Conservation (phyloP, 2,329 filamentous ascomycete species). For the Aspergillus sp. region DNA sequence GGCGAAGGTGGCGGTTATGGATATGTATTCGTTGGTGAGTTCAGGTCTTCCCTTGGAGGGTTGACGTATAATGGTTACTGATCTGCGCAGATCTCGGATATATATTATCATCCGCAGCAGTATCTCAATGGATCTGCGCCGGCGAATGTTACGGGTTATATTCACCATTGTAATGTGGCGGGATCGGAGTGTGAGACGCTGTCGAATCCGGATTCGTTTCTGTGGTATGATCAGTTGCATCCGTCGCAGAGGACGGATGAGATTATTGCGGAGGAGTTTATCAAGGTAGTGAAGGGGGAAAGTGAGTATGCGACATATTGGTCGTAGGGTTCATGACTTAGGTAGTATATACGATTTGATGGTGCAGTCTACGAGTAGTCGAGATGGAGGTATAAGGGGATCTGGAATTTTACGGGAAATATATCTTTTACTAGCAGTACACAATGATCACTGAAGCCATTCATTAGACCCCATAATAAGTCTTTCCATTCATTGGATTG, state of each 20-base stretch:
- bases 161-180: conserved; percentile 55
- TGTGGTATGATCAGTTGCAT: conserved; percentile 77
- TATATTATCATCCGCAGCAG: conserved; percentile 60
- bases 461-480: too few species aligned
- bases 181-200: conserved; percentile 29
- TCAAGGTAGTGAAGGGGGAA: conserved; percentile 55
- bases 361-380: too few species aligned
- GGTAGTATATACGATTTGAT: not conserved
- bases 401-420: too few species aligned
- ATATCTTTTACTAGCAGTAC: too few species aligned
- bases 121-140: conserved; percentile 67
- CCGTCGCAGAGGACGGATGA: conserved; percentile 66
- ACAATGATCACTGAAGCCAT: too few species aligned
- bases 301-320: conserved; percentile 35
- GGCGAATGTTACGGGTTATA: conserved; percentile 62
- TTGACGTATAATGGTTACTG: not conserved
- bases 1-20: conserved; percentile 65
- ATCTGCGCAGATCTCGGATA: conserved; percentile 49
- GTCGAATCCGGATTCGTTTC: conserved; percentile 58
- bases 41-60: not conserved
- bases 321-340: conserved; percentile 5
- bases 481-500: too few species aligned
- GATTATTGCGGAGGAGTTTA: conserved; percentile 59
- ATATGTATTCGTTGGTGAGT: conserved; percentile 63
- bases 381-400: too few species aligned